Base-by-base conservation (phyloP, 139 green algal genomes). In the Coelastrella sp. region DNA sequence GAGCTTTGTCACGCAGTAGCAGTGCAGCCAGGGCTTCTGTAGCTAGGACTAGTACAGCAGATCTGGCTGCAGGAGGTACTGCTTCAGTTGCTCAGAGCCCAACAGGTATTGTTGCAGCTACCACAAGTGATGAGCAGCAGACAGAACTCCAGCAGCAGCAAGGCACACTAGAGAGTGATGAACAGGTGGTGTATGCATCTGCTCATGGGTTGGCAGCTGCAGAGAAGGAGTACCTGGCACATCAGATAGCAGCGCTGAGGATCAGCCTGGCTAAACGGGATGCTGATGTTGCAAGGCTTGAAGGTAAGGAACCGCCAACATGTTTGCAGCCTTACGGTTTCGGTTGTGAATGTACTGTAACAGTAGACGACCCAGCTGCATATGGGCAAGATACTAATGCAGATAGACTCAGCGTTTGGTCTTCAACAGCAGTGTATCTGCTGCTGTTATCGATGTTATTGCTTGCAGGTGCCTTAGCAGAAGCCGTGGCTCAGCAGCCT, bases 201-300 rank as follows among this genome's bases (percentile, higher is more conserved):
- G 83, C 83, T 22, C 20, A 58, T 83, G 85, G 71, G 2, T 22
- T 83, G 8, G 73, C 73, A 61, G 58, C 58, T 68, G 87, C 77
- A 47, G 89, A 92, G 73, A 73, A 65, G 81, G 73, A 88, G 74
- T 86, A 92, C 76, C 82, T 94, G 7, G 75, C 89, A 4, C 64
- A 66, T 5, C 89, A 94, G 90, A 65, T 93, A 8, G 73, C 90
- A 22, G 59, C 89, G 73, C 87, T 94, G 86, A 47, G 90, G 7
- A 60, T 94, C 7, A 68, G 84, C 5, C 65, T 94, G 16, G 90
- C 92, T 0, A 78, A 65, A 19, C 73, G 73, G 1, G 86, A 94
- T 68, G 92, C 92, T 8, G 90, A 93, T 20, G 80, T 93, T 0
- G 76, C 89, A 8, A 64, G 78, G 4, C 68, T 94, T 4, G 80